phyloP scores from a whole-genome alignment of 768 basidiomycete species.

The Collybia sordida region DNA sequence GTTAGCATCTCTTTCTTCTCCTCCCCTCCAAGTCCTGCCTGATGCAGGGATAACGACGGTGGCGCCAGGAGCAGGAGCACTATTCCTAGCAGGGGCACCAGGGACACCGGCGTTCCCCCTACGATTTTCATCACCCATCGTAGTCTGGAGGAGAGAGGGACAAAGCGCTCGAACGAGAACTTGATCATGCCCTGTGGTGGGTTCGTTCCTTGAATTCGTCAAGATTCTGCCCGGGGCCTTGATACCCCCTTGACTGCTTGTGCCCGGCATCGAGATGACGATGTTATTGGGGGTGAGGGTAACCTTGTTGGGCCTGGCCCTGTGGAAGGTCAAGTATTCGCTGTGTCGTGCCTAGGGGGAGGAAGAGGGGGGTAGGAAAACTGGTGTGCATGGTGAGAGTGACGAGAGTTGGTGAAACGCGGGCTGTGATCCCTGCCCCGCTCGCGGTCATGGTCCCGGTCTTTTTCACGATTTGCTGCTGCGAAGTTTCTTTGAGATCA shows the following conservation, averaged over 20 bases:
- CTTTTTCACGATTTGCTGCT: not conserved
- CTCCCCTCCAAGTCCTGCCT: too few species aligned
- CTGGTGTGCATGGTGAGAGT: not conserved
- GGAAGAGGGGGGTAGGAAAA: not conserved
- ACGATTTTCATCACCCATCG: conserved; percentile 23
- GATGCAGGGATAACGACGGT: too few species aligned
- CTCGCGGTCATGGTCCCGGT: too few species aligned
- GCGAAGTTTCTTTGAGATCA: conserved; percentile 50
- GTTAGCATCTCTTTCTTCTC: too few species aligned
- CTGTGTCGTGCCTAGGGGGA: not conserved
- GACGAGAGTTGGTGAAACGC: not conserved
- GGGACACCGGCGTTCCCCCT: not conserved
- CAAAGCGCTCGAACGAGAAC: conserved; percentile 33
- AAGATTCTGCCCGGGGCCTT: too few species aligned
- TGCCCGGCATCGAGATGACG: not conserved
- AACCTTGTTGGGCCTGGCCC: too few species aligned
- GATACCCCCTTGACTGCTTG: too few species aligned
- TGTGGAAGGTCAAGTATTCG: not conserved
- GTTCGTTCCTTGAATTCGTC: too few species aligned
- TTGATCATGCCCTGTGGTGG: conserved; percentile 8
- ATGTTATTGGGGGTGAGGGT: not conserved
- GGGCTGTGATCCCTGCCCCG: not conserved
- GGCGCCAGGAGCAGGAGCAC: too few species aligned
- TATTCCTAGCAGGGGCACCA: too few species aligned
- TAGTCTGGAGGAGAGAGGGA: conserved; percentile 40